phyloP scores from a whole-genome alignment of 257 asterid species.

The Prunella vulgaris region DNA sequence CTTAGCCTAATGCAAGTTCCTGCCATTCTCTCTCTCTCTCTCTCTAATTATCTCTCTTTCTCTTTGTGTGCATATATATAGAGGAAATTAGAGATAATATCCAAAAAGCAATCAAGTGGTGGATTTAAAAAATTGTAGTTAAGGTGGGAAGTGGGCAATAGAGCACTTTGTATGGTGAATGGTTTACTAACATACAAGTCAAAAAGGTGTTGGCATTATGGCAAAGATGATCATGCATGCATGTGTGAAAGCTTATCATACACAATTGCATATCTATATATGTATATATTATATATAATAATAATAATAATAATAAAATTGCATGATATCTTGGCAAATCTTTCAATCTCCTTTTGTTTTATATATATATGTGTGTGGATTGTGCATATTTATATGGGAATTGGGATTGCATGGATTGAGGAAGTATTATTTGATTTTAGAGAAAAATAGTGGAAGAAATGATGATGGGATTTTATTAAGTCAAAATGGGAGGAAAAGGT shows the following conservation, averaged over 20 bases:
- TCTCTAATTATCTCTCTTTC: too few relatives aligned
- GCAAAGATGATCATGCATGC: constrained; percentile 18
- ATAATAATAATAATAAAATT: neutral
- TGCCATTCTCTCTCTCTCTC: constrained; percentile 37
- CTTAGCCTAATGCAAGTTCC: constrained; percentile 26
- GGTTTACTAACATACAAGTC: constrained; percentile 21
- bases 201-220: constrained; percentile 17
- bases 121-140: neutral
- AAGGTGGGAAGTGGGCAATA: constrained; percentile 22
- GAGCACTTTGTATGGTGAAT: constrained; percentile 30
- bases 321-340: constrained; percentile 12
- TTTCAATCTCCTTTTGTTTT: neutral
- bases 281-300: too few relatives aligned
- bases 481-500: constrained; percentile 26
- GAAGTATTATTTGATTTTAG: constrained; percentile 1
- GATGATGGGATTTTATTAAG: constrained; percentile 28
- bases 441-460: constrained; percentile 21
- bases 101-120: constrained; percentile 11
- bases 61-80: neutral
- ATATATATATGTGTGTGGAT: neutral
- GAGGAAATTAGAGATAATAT: neutral
- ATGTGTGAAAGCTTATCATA: constrained; percentile 7
- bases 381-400: neutral
- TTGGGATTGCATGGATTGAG: constrained; percentile 8
- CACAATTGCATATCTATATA: too few relatives aligned